Percentiles rank a stretch among this genome's conserved stretches.
phyloP scores from a whole-genome alignment of 129 eudicot species.

The Pittosporum tobira region DNA sequence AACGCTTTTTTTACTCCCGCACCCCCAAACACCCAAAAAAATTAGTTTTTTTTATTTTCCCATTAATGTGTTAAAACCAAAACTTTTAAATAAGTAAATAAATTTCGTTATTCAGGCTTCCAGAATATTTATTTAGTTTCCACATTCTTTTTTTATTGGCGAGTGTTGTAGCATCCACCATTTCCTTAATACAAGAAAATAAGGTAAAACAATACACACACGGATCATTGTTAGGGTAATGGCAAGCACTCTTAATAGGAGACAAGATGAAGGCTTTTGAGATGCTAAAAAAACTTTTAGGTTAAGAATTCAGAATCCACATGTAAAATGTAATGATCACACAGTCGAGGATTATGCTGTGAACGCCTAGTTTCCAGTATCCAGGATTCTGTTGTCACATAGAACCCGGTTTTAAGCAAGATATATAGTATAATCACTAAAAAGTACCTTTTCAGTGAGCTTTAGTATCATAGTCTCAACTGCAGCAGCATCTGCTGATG shows the following conservation, averaged over 20 bases:
- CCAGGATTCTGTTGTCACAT: background rate
- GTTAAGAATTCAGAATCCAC: background rate
- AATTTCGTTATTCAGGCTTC: background rate
- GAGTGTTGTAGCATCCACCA: no score
- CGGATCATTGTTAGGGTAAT: no score
- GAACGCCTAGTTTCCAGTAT: background rate
- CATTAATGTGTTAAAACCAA: no score
- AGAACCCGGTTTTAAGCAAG: background rate
- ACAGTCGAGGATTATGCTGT: background rate
- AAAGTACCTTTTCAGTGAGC: slow-evolving; percentile 64
- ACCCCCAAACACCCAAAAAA: no score
- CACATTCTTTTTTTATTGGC: no score
- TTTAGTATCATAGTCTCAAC: slow-evolving; percentile 69
- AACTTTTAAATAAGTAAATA: background rate
- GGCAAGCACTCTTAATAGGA: no score
- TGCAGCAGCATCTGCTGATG: slow-evolving; percentile 85
- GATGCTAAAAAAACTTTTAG: background rate
- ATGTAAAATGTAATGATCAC: background rate
- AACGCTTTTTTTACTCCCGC: no score
- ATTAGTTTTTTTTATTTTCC: no score
- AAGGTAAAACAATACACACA: no score
- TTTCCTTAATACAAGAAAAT: no score
- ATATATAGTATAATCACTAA: background rate
- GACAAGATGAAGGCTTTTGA: no score
- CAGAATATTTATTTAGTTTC: no score